A percentile compares a stretch with the other conserved stretches of the same genome.
These are phyloP conservation scores for Flaveria trinervia DNA, from an alignment of 129 eudicot genomes.

Conservation along the genomic window DNA sequence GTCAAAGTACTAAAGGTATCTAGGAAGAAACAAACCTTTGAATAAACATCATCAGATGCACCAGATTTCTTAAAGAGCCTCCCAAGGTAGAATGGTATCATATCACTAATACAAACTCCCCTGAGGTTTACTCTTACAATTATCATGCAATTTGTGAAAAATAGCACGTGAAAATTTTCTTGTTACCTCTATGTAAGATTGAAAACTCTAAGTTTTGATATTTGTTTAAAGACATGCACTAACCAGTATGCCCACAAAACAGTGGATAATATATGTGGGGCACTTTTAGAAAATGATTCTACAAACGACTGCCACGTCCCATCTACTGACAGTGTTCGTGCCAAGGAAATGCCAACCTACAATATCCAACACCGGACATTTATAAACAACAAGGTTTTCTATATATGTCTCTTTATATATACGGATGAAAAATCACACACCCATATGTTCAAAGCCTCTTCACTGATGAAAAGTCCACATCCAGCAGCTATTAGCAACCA, in stretches of 20 bases:
- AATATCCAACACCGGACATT: constrained; percentile 23
- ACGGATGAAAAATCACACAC: constrained; percentile 49
- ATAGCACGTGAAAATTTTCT: constrained; percentile 11
- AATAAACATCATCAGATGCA: constrained; percentile 76
- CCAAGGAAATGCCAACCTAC: constrained; percentile 80
- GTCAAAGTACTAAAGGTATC: constrained; percentile 18
- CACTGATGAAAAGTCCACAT: constrained; percentile 91
- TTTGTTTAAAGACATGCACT: constrained; percentile 27
- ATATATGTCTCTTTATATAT: background rate
- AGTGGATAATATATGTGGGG: constrained; percentile 77
- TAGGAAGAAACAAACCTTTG: constrained; percentile 67
- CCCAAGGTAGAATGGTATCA: constrained; percentile 94
- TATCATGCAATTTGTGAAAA: constrained; percentile 26
- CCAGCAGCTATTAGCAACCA: constrained; percentile 99
- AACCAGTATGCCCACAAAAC: constrained; percentile 96
- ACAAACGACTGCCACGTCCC: constrained; percentile 85
- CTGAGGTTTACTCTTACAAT: constrained; percentile 37
- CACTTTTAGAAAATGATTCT: constrained; percentile 74
- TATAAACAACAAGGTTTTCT: background rate
- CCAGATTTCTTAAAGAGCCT: constrained; percentile 78
- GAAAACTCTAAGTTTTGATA: background rate
- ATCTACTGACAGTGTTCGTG: constrained; percentile 66
- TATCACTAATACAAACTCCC: constrained; percentile 94
- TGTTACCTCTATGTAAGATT: constrained; percentile 20
- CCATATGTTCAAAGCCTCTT: constrained; percentile 99